Base-by-base conservation (phyloP, 495 filamentous ascomycete species). In the Coniosporium apollinis region DNA sequence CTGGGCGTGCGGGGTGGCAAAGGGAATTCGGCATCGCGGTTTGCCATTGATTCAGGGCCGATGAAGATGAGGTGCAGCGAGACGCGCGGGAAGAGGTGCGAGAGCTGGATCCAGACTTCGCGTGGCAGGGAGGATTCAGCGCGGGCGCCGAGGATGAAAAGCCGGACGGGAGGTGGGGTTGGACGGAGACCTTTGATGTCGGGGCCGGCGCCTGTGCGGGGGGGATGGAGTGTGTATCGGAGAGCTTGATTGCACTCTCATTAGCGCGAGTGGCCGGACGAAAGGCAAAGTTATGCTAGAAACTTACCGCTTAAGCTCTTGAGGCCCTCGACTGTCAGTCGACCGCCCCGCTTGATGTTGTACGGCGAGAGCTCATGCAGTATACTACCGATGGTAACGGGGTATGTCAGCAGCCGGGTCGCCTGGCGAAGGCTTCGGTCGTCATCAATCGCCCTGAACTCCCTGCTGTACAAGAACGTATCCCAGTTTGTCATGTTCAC, bases 401-500 rank as follows among this genome's bases (percentile, higher is more conserved):
- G 89, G 56, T 94, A 99, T 17, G 89, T 99, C 40, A 99, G 64
- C 49, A 96, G 67, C 39, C 78, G 70, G 4, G 89, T 99, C 14
- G 79, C 84, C 57, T 99, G 89, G 37, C 89, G 66, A 69, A 96
- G 72, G 43, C 70, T 76, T 22, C 86, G 65, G 41, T 87, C 83
- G 28, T 80, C 70, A 45, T 99, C 81, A 48, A 99, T 79, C 5
- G 89, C 89, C 24, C 71, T 66, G 49, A 84, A 94, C 38, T 86
- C 73, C 29, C 91, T 67, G 2, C 84, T 82, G 50, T 93, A 99
- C 31, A 96, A 58, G 40, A 83, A 82, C 0, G 89, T 94, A 50
- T 99, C 89, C 89, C 89, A 99, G 55, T 89, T 96, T 21, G 80
- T 93, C 79, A 96, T 86, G 61, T 99, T 99, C 34, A 92, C 69